Evolutionary conservation across 805 yeast species (phyloP), one percentile per base, ranked within the genome.

Genomic region (Saccharomycopsis sp.): DNA sequence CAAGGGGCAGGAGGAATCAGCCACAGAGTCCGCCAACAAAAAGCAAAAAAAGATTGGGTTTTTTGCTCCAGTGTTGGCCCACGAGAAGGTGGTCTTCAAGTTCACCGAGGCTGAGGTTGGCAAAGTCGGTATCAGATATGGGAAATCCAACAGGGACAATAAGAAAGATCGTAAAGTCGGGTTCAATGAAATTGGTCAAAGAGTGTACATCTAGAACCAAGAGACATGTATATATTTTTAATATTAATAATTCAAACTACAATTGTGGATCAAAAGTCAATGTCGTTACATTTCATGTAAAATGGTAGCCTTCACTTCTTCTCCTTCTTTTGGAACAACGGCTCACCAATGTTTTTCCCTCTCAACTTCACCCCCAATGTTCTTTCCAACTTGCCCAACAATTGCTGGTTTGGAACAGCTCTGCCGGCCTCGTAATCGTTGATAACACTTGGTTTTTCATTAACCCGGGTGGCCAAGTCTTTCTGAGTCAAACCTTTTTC

Each of bases 361-460:
- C 97, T 77, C 59, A 92, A 75, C 67, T 87, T 92, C 50, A 92
- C 81, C 52, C 97, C 97, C 54, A 92, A 70, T 31, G 81, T 94
- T 63, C 96, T 76, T 68, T 92, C 97, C 61, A 92, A 65, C 68
- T 92, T 92, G 41, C 81, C 88, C 55, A 92, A 72, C 39, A 92
- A 64, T 65, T 88, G 97, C 69, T 92, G 98, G 68, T 85, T 88
- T 44, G 98, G 98, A 51, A 82, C 76, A 34, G 95, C 98, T 59
- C 94, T 78, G 45, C 95, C 96, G 42, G 94, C 84, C 68, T 92
- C 98, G 63, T 92, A 92, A 58, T 92, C 98, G 63, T 86, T 88
- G 57, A 92, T 78, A 47, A 92, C 82, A 52, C 80, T 86, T 48
- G 96, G 96, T 69, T 92, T 92, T 67, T 92, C 98, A 61, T 88